Base-by-base conservation (phyloP, 257 asterid genomes). In the Voacanga thouarsii region DNA sequence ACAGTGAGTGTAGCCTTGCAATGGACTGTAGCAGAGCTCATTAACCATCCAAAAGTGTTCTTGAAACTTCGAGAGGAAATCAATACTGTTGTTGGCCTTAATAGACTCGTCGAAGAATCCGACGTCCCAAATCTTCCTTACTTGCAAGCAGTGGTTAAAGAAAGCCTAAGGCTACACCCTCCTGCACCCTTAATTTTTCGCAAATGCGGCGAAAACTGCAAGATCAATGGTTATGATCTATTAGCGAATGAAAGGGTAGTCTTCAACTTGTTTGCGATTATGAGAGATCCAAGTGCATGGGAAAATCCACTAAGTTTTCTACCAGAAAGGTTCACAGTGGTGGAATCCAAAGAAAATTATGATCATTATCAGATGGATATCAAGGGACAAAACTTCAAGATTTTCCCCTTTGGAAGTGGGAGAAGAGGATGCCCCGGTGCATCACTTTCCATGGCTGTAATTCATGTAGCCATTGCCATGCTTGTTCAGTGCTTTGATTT, bases 11-110 rank as follows among this genome's bases (percentile, higher is more conserved):
- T 86, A 71, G 86, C 95, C 43, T 21, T 84, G 15, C 91, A 91
- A 91, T 89, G 97, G 97, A 89, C 91, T 44, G 19, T 91, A 21
- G 86, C 95, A 1, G 95, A 91, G 75, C 88, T 89, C 6, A 85
- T 91, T 43, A 88, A 86, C 37, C 84, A 86, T 67, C 95, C 97
- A 11, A 45, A 66, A 12, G 78, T 85, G 49, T 19, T 89, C 60
- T 49, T 80, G 55, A 91, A 84, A 2, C 87, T 87, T 12, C 81
- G 75, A 28, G 74, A 87, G 76, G 96, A 91, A 79, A 82, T 89
- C 7, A 45, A 45, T 45, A 8, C 56, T 0, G 56, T 88, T 2
- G 78, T 84, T 2, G 94, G 90, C 30, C 70, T 69, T 14, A 70
- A 72, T 56, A 82, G 89, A 57, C 78, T 85, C 1, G 84, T 91